These are phyloP conservation scores for Ceratocystis diversiconidia DNA, from an alignment of 2,329 filamentous ascomycete species.

Conservation along the genomic window DNA sequence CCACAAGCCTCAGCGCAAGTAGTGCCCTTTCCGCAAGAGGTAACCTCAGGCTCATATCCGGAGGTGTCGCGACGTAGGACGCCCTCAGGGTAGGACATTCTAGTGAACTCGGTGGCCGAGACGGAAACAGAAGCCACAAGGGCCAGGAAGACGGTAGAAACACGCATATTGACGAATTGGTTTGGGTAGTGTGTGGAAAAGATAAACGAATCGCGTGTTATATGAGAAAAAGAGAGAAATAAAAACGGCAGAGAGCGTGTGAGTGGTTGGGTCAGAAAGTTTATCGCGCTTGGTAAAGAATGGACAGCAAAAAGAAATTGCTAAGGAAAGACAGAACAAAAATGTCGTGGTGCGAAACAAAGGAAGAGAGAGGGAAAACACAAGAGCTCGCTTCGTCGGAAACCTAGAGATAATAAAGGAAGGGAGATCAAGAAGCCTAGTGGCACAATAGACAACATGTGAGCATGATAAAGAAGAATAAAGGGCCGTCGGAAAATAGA, in stretches of 20 bases:
- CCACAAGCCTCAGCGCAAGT: conserved; percentile 45
- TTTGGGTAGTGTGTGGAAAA: neutral
- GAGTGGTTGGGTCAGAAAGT: neutral
- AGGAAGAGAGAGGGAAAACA: neutral
- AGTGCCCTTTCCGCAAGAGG: conserved; percentile 34
- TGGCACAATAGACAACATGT: neutral
- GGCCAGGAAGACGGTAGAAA: conserved; percentile 27
- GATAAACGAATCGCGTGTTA: neutral
- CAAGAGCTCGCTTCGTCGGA: conserved; percentile 1
- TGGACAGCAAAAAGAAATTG: conserved; percentile 11
- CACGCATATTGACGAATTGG: conserved; percentile 22
- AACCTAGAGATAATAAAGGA: conserved; percentile 10
- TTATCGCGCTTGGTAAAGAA: neutral
- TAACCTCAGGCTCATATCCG: conserved; percentile 37
- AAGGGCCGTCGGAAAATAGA: conserved; percentile 5
- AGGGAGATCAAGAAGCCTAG: neutral
- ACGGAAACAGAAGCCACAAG: conserved; percentile 25
- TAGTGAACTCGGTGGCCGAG: conserved; percentile 24
- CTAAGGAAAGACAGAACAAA: conserved; percentile 2
- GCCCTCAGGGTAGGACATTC: conserved; percentile 27
- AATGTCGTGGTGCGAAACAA: conserved; percentile 20
- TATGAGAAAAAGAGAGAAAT: conserved; percentile 9
- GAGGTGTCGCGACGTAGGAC: conserved; percentile 30
- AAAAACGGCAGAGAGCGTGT: conserved; percentile 2
- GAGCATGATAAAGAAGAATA: conserved; percentile 1